phyloP scores from a whole-genome alignment of 768 basidiomycete genomes.

The Boletus eberwhitei region DNA sequence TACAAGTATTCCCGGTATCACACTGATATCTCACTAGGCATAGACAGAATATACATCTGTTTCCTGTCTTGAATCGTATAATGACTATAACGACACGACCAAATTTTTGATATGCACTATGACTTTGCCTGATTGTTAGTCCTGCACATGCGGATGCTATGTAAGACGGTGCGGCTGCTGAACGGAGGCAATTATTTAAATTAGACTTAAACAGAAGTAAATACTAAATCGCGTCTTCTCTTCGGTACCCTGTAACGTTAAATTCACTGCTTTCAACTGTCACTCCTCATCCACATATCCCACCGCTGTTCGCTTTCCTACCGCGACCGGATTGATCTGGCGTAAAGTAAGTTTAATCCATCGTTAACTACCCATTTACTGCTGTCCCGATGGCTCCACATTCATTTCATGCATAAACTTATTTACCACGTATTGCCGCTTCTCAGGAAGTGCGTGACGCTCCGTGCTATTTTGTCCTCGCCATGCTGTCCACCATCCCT shows the following conservation, averaged over 20 bases:
- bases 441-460: slow-evolving; percentile 7
- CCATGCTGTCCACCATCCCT: slow-evolving; percentile 36
- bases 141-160: neutral
- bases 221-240: slow-evolving; percentile 8
- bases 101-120: neutral
- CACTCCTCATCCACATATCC: neutral
- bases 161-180: neutral
- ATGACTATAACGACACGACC: neutral
- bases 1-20: slow-evolving; percentile 29
- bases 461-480: slow-evolving; percentile 9
- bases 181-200: slow-evolving; percentile 13
- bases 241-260: neutral
- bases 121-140: neutral
- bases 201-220: slow-evolving; percentile 28
- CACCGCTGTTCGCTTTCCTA: neutral
- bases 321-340: neutral
- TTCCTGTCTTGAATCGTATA: neutral
- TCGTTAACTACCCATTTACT: neutral
- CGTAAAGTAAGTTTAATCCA: neutral
- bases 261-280: neutral
- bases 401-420: slow-evolving; percentile 6
- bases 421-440: slow-evolving; percentile 7
- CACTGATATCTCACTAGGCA: slow-evolving; percentile 29
- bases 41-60: slow-evolving; percentile 23
- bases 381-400: neutral